Evolutionary conservation across 1,139 yeast genomes (phyloP), one percentile per base, ranked within the genome.

Genomic region (Magnusiomyces suaveolens): DNA sequence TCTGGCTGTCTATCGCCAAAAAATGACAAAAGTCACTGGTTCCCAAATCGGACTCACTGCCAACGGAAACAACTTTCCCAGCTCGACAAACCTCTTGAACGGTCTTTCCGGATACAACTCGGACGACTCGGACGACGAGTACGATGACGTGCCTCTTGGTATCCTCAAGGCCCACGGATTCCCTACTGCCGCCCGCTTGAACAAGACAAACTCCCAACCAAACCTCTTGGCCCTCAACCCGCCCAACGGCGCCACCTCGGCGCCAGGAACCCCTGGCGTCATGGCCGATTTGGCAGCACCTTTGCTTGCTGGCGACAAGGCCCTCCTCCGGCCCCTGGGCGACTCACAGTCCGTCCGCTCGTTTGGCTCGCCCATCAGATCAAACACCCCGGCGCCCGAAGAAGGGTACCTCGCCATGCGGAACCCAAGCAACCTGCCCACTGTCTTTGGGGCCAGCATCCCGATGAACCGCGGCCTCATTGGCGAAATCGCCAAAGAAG

Each of bases 141-240:
- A 69, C 56, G 75, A 72, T 50, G 73, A 72, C 51, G 70, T 72
- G 12, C 75, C 75, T 1, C 61, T 72, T 29, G 74, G 72, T 4
- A 69, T 72, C 53, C 59, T 72, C 43, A 70, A 69, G 55, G 74
- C 74, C 1, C 74, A 72, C 56, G 72, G 72, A 12, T 69, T 71
- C 60, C 75, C 75, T 8, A 60, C n/a, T 8, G 36, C 36, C 36
- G 14, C 36, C 33, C 36, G 36, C 12, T 32, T 32, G 36, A 32
- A 32, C 12, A 32, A 8, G 36, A 8, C 36, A 8, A 8, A 14
- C 36, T 32, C 36, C 14, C 36, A 32, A 14, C 16, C 16, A 3
- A 10, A n/a, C 3, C 41, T n/a, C 3, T 10, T 36, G 41, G 12
- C 36, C 14, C n/a, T n/a, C n/a, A n/a, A n/a, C n/a, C n/a, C n/a